A percentile compares a stretch with the other conserved stretches of the same genome.
Evolutionary conservation across 2,329 filamentous ascomycete genomes (phyloP).

Genomic region (Penicillium aurantiogriseum): DNA sequence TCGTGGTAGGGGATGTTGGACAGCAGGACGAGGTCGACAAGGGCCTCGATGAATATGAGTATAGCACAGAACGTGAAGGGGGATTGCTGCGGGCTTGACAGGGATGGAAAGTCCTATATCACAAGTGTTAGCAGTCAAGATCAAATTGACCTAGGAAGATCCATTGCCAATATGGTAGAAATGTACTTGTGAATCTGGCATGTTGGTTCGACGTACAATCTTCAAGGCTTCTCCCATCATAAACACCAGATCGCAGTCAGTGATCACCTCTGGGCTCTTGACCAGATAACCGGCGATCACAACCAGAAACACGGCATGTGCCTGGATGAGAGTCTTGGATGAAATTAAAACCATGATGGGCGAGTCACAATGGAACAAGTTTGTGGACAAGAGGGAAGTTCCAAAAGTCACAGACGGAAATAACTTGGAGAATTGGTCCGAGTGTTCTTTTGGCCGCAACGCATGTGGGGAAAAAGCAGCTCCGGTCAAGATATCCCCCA

Average conservation of each 20-base stretch:
- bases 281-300: slow-evolving; percentile 82
- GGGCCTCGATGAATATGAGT: slow-evolving; percentile 64
- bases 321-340: slow-evolving; percentile 75
- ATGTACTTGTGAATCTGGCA: background rate
- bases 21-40: slow-evolving; percentile 65
- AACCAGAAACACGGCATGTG: slow-evolving; percentile 79
- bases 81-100: slow-evolving; percentile 64
- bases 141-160: background rate
- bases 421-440: slow-evolving; percentile 13
- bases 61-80: slow-evolving; percentile 66
- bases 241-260: slow-evolving; percentile 76
- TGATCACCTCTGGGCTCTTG: slow-evolving; percentile 67
- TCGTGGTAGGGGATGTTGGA: slow-evolving; percentile 60
- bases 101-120: slow-evolving; percentile 56
- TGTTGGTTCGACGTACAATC: slow-evolving; percentile 56
- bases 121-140: slow-evolving; percentile 4
- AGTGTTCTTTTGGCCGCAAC: slow-evolving; percentile 5
- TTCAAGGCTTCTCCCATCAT: slow-evolving; percentile 81
- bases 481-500: slow-evolving; percentile 17
- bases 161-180: background rate
- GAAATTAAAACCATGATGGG: slow-evolving; percentile 75
- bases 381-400: slow-evolving; percentile 1
- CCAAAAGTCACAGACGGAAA: slow-evolving; percentile 4
- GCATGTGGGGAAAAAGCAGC: slow-evolving; percentile 27
- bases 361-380: background rate